Conservation (phyloP, 805 yeast species). For the Candida succiphila region DNA sequence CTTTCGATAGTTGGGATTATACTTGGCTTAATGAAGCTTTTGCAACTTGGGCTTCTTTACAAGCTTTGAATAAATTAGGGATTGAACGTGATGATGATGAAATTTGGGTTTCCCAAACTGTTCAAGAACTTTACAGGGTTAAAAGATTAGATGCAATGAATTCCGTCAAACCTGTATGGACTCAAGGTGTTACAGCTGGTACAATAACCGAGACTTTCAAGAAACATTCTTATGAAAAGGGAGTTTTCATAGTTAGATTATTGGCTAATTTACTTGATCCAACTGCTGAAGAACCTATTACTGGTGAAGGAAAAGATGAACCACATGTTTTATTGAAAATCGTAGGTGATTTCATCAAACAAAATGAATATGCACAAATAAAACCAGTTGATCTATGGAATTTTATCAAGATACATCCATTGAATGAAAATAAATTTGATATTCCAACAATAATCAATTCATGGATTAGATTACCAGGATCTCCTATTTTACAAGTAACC, state of each 20-base stretch:
- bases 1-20: conserved; percentile 59
- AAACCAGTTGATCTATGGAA: conserved; percentile 48
- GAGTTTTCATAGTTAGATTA: conserved; percentile 46
- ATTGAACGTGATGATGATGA: conserved; percentile 13
- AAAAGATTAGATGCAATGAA: conserved; percentile 27
- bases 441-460: conserved; percentile 43
- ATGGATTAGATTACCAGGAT: conserved; percentile 54
- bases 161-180: conserved; percentile 24
- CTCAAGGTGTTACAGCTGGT: conserved; percentile 24
- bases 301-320: conserved; percentile 20
- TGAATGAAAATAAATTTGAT: conserved; percentile 26
- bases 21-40: conserved; percentile 73
- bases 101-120: conserved; percentile 24
- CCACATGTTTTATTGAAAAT: conserved; percentile 21
- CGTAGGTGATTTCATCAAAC: conserved; percentile 28
- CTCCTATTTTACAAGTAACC: conserved; percentile 37
- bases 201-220: conserved; percentile 39
- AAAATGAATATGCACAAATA: conserved; percentile 26
- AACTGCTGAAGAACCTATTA: too few species aligned
- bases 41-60: conserved; percentile 57
- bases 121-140: conserved; percentile 15
- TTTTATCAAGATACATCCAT: conserved; percentile 16
- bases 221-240: conserved; percentile 46
- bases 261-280: conserved; percentile 29
- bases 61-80: conserved; percentile 21